Conservation (phyloP, 1,284 basidiomycete genomes). For the Ceratorhiza oryzae-sativae region DNA sequence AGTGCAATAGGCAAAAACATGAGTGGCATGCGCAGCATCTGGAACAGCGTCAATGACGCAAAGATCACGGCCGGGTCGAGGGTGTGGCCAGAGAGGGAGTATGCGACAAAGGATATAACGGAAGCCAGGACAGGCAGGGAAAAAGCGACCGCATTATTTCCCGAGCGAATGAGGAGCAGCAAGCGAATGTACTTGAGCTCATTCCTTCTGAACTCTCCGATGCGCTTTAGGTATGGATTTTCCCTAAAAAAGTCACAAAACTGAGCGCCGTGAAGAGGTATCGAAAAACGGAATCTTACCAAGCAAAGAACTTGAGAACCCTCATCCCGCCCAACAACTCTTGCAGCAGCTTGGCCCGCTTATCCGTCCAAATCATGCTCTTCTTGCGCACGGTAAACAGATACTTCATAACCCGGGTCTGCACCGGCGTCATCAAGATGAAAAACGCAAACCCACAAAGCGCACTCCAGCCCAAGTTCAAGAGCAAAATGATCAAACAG, state of each 20-base stretch:
- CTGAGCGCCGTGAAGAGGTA: background rate
- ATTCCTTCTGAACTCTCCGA: constrained; percentile 71
- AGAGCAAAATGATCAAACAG: constrained; percentile 72
- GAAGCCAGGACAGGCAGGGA: constrained; percentile 82
- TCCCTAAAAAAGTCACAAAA: constrained; percentile 45
- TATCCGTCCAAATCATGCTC: constrained; percentile 89
- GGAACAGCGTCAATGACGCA: constrained; percentile 83
- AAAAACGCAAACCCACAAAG: constrained; percentile 87
- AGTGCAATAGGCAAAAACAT: constrained; percentile 65
- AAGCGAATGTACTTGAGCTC: constrained; percentile 83
- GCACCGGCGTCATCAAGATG: constrained; percentile 67
- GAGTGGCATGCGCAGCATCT: constrained; percentile 73
- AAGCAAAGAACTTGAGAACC: constrained; percentile 89
- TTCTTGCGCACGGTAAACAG: constrained; percentile 76
- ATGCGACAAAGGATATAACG: constrained; percentile 86
- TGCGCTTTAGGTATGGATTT: constrained; percentile 58
- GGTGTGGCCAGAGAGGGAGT: constrained; percentile 71
- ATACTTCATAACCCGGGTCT: constrained; percentile 75
- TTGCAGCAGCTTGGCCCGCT: constrained; percentile 81
- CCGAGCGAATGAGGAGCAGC: constrained; percentile 75
- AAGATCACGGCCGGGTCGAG: constrained; percentile 79
- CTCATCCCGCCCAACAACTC: constrained; percentile 69
- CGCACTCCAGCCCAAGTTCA: constrained; percentile 79
- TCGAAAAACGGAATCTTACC: constrained; percentile 71
- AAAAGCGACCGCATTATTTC: constrained; percentile 68